Base-by-base conservation (phyloP, 306 rosid species). In the Castanea mollissima region DNA sequence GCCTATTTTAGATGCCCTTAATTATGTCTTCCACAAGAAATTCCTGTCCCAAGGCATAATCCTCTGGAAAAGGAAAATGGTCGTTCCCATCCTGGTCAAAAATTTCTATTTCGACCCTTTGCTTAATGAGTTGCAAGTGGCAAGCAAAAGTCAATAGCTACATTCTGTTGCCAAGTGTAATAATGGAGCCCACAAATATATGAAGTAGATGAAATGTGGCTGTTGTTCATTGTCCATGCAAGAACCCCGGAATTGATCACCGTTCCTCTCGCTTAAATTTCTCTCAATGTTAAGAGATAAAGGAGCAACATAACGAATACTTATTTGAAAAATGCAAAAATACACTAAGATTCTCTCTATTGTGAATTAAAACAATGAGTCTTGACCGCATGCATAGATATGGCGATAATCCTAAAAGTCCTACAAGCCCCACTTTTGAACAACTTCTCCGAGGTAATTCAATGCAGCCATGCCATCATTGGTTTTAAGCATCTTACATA, bases 391-490 rank as follows among this genome's bases (percentile, higher is more conserved):
- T 68, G 3, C 83, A 89, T 59, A 80, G 78, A 76, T 63, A 81
- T 16, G 80, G 77, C 38, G 87, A 86, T 14, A 62, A 79, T 78
- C 8, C 80, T 18, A 88, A 51, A 80, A 32, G 73, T 79, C 54
- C 77, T 18, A 16, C 55, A 72, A 80, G 73, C 70, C 79, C 87
- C 14, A 85, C 94, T 64, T 55, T 90, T 79, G 92, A 92, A 83
- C 95, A 90, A 74, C 85, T 90, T 73, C 87, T 90, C 58, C 86
- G 91, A 87, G 98, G 98, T 94, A 89, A 69, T 32, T 11, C 5
- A 29, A 34, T 65, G 0, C 56, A 16, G 18, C 31, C 7, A 74
- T 25, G 10, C 2, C 67, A 55, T 74, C 79, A 29, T 31, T 10
- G 23, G 46, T 41, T 58, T 8, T 64, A 54, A 55, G 29, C 54